Percentiles rank a stretch among this genome's conserved stretches.
phyloP scores from a whole-genome alignment of 257 asterid species.

The Perilla frutescens region DNA sequence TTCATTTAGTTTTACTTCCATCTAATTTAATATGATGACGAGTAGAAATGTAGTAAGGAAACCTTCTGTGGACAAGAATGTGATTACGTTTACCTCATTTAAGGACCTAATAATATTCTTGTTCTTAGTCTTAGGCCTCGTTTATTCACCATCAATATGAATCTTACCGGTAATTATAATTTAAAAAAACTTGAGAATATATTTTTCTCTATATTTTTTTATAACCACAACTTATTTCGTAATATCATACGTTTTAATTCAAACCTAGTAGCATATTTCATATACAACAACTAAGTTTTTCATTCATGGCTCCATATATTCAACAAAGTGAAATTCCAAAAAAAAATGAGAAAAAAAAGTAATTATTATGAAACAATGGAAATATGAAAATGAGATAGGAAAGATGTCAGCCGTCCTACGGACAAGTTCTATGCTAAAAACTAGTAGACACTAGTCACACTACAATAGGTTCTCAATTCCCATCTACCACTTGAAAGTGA shows the following conservation, averaged over 20 bases:
- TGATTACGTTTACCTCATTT: constrained; percentile 37
- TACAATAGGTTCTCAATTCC: not conserved
- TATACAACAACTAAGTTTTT: too few relatives aligned
- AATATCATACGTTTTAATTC: not conserved
- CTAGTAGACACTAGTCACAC: too few relatives aligned
- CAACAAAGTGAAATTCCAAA: too few relatives aligned
- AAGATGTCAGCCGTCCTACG: too few relatives aligned
- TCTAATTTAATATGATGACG: not conserved
- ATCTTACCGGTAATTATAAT: not conserved
- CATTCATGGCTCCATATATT: too few relatives aligned
- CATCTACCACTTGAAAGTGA: not conserved
- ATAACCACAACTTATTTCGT: not conserved
- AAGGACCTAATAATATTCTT: constrained; percentile 14
- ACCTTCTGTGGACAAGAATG: constrained; percentile 31
- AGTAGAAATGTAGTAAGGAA: not conserved
- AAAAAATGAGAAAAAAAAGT: too few relatives aligned
- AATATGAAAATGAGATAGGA: too few relatives aligned
- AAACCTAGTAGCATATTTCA: not conserved
- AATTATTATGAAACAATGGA: too few relatives aligned
- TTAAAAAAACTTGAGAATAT: too few relatives aligned
- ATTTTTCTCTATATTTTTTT: too few relatives aligned
- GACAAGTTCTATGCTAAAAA: too few relatives aligned
- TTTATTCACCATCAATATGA: not conserved
- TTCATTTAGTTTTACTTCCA: not conserved
- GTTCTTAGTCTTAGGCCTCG: not conserved